A percentile compares a stretch with the other conserved stretches of the same genome.
Conservation (phyloP, 192 early-diverging fungal genomes). For the Gonapodya sp. region DNA sequence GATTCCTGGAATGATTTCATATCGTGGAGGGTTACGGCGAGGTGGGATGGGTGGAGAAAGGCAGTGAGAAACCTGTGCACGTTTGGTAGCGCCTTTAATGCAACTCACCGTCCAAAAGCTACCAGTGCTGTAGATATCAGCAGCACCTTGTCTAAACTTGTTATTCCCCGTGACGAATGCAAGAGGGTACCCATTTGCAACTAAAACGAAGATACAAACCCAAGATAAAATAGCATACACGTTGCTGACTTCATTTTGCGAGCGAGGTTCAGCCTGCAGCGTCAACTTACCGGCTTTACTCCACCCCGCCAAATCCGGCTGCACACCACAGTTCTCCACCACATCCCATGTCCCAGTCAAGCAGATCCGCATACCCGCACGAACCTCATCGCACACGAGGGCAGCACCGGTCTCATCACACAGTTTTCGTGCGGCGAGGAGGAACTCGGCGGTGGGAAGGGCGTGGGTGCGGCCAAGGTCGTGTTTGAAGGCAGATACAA, state of each 20-base stretch:
- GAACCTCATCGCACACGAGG: neutral
- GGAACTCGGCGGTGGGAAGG: neutral
- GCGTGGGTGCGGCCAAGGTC: neutral
- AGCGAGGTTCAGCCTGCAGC: neutral
- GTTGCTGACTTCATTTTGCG: neutral
- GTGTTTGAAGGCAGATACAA: conserved; percentile 3
- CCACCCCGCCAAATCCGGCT: conserved; percentile 8
- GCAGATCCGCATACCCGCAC: conserved; percentile 1
- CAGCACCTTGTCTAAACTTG: conserved; percentile 6
- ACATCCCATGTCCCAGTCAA: neutral
- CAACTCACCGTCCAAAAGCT: conserved; percentile 8
- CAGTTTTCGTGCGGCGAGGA: neutral
- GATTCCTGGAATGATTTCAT: neutral
- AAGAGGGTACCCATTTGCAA: conserved; percentile 5
- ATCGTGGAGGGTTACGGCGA: neutral
- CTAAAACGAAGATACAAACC: neutral
- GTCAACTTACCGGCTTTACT: neutral
- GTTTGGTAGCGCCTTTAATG: no score
- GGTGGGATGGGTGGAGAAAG: neutral
- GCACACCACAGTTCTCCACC: neutral
- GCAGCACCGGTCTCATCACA: conserved; percentile 6
- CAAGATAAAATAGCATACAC: neutral
- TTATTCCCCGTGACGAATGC: conserved; percentile 6
- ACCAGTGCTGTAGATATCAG: neutral
- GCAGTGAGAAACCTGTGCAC: neutral